Evolutionary conservation across 352 stramenopile species (phyloP).

Genomic region (Thraustochytrium striatum): DNA sequence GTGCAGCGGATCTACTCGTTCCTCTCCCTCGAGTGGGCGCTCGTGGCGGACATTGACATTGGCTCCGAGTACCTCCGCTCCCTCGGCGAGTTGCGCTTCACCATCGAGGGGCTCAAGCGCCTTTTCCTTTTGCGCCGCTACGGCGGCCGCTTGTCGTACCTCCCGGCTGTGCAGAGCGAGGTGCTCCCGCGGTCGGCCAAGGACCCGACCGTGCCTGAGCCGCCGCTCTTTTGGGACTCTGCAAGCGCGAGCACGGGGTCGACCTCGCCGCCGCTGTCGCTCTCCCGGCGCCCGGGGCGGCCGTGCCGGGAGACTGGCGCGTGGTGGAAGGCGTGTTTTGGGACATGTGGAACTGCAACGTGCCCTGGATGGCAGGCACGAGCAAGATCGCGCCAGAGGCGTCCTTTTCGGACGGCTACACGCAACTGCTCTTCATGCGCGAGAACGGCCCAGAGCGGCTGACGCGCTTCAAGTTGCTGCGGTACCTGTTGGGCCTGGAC

Average conservation of each 20-base stretch:
- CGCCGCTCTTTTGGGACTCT: conserved; percentile 4
- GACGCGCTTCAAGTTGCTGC: neutral
- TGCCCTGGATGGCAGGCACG: conserved; percentile 20
- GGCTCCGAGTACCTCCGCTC: conserved; percentile 66
- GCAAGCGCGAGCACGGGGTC: no score
- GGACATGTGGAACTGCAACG: conserved; percentile 45
- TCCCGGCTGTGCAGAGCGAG: neutral
- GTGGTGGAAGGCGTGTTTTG: conserved; percentile 18
- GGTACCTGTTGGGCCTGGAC: conserved; percentile 20
- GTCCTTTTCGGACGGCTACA: conserved; percentile 10
- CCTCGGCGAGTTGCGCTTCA: conserved; percentile 67
- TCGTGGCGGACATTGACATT: conserved; percentile 73
- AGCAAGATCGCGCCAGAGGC: neutral
- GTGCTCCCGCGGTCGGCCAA: neutral
- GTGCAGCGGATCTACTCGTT: conserved; percentile 59
- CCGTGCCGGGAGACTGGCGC: conserved; percentile 9
- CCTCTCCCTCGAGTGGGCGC: conserved; percentile 74
- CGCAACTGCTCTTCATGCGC: conserved; percentile 24
- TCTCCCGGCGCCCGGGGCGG: neutral
- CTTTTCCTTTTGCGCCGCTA: conserved; percentile 16
- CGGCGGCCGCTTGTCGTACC: conserved; percentile 19
- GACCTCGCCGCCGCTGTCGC: neutral
- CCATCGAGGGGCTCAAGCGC: conserved; percentile 45
- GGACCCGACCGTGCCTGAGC: neutral
- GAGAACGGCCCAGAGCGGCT: neutral